A percentile compares a stretch with the other conserved stretches of the same genome.
Evolutionary conservation across 495 filamentous ascomycete species (phyloP).

Genomic region (Patellaria atrata): DNA sequence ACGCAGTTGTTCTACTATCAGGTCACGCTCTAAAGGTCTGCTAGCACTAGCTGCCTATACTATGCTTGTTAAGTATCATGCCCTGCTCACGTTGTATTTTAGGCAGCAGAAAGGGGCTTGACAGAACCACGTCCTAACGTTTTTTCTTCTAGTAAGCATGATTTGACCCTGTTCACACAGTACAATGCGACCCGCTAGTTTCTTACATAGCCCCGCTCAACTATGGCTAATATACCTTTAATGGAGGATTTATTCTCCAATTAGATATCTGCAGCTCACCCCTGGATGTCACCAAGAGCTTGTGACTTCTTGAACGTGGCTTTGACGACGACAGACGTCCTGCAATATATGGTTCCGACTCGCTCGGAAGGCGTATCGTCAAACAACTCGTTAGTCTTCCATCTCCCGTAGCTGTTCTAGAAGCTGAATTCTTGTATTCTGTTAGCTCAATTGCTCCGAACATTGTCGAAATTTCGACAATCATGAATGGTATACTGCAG

Average conservation of each 20-base stretch:
- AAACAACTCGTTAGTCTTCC: conserved; percentile 13
- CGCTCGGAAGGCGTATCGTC: conserved; percentile 5
- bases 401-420: no score
- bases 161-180: conserved; percentile 8
- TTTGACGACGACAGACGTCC: conserved; percentile 10
- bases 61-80: conserved; percentile 9
- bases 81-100: conserved; percentile 7
- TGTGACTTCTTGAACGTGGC: conserved; percentile 12
- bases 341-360: conserved; percentile 10
- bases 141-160: conserved; percentile 8
- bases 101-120: conserved; percentile 12
- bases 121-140: conserved; percentile 9
- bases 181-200: conserved; percentile 9
- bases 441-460: no score
- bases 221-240: conserved; percentile 5
- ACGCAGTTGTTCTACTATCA: conserved; percentile 11
- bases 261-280: conserved; percentile 8
- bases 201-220: conserved; percentile 7
- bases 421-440: no score
- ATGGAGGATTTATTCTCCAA: conserved; percentile 9
- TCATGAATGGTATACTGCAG: no score
- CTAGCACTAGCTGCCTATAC: conserved; percentile 10
- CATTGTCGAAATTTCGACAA: no score
- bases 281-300: conserved; percentile 11
- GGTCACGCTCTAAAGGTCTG: conserved; percentile 9